Evolutionary conservation across 352 stramenopile genomes (phyloP), one percentile per base, ranked within the genome.

Genomic region (Globisporangium cystogenes): DNA sequence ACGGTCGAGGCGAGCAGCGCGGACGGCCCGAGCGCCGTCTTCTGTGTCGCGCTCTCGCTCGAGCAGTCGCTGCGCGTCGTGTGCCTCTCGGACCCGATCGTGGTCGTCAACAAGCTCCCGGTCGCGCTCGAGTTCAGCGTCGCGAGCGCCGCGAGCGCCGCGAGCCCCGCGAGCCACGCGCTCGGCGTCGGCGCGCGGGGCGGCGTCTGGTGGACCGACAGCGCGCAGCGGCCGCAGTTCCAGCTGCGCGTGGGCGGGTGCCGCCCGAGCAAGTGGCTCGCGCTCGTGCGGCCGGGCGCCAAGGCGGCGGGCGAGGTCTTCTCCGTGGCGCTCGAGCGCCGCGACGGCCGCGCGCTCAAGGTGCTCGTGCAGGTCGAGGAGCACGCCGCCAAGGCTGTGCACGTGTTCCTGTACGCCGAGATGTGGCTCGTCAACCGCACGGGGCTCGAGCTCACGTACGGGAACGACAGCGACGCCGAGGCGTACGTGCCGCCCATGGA

Each of bases 401-500:
- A 81, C 39, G 63, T 86, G 47, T 62, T 67, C 16, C 54, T 86
- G 27, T 77, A 81, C 46, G 76, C 83, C 3, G 76, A 90, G 29
- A 63, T 92, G 11, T 94, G 83, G 83, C 68, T 92, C 45, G 77
- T 94, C 59, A 94, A 94, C 50, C 77, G 80, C 14, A 90, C 83
- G 0, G 83, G 82, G 0, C 48, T 92, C 16, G 77, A 91, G 15
- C 60, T 94, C 10, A 59, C 89, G 0, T 91, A 83, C 42, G 83
- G 83, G 0, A 90, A 82, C 52, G 77, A 82, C 2, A 60, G 62
- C 10, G 83, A 93, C 4, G 58, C 46, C 2, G 78, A 89, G 59
- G 63, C 71, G 5, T 90, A 90, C 44, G 65, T 82, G 0, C 78
- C 82, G 15, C 75, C 79, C 16, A 52, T 51, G 7, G 62, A 48